Percentiles rank a stretch among this genome's conserved stretches.
phyloP scores from a whole-genome alignment of 805 yeast genomes.

The Candida rishiriensis region DNA sequence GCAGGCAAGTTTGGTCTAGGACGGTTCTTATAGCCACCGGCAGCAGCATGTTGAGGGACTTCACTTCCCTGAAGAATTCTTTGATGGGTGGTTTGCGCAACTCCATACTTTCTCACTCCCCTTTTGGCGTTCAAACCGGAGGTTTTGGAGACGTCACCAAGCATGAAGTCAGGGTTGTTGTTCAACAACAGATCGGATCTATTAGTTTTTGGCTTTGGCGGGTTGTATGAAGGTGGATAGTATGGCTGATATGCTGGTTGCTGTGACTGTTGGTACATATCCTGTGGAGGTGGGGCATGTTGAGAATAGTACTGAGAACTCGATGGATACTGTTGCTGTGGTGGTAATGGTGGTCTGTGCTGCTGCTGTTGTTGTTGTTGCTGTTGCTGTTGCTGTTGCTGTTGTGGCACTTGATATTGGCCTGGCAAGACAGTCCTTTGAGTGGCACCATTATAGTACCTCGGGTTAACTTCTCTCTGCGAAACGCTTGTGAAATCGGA shows the following conservation, averaged over 20 bases:
- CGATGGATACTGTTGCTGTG: conserved; percentile 16
- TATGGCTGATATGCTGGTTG: too few relatives aligned
- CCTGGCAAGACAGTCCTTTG: conserved; percentile 22
- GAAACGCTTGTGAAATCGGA: conserved; percentile 78
- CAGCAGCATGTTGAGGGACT: conserved; percentile 13
- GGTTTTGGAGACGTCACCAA: conserved; percentile 10
- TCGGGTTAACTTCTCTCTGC: conserved; percentile 68
- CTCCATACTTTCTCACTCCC: conserved; percentile 23
- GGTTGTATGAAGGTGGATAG: conserved; percentile 2
- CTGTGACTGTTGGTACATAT: too few relatives aligned
- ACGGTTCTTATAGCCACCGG: conserved; percentile 20
- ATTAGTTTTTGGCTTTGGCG: conserved; percentile 14
- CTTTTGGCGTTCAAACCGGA: conserved; percentile 4
- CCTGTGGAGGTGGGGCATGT: conserved; percentile 18
- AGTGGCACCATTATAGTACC: conserved; percentile 37
- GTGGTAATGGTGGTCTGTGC: conserved; percentile 2
- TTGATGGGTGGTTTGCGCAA: conserved; percentile 10
- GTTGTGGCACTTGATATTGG: conserved; percentile 6
- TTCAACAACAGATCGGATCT: conserved; percentile 40
- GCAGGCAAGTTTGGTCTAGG: conserved; percentile 34
- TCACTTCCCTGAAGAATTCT: conserved; percentile 10
- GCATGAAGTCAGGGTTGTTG: conserved; percentile 45
- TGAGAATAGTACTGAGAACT: conserved; percentile 22
- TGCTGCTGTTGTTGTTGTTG: conserved; percentile 9
- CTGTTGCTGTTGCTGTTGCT: conserved; percentile 8